Evolutionary conservation across 1,284 basidiomycete species (phyloP).

Genomic region (Lignosus rhinocerotis): DNA sequence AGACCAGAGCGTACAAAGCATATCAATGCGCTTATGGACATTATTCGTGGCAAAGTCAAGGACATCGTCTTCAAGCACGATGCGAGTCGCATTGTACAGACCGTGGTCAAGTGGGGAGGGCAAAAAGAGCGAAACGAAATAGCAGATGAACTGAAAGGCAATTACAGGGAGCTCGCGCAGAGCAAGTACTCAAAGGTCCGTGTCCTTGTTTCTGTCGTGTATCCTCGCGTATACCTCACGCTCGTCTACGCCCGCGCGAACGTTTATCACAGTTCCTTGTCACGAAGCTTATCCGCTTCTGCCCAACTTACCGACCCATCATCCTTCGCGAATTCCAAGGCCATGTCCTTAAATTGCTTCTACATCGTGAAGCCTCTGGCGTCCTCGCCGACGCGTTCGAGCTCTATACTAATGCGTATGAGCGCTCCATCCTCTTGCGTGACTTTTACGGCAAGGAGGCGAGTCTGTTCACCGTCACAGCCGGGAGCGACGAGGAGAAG

Average conservation of each 20-base stretch:
- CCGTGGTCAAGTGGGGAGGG: constrained; percentile 81
- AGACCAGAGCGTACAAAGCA: constrained; percentile 75
- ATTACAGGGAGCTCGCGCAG: constrained; percentile 75
- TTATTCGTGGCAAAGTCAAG: constrained; percentile 76
- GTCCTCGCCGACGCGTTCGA: constrained; percentile 88
- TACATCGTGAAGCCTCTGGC: constrained; percentile 80
- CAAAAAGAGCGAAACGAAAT: constrained; percentile 78
- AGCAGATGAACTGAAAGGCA: constrained; percentile 79
- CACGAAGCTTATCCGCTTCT: constrained; percentile 79
- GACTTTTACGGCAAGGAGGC: constrained; percentile 91
- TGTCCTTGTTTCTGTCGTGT: background rate
- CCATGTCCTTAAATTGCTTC: constrained; percentile 70
- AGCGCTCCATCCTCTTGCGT: constrained; percentile 74
- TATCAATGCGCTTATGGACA: constrained; percentile 68
- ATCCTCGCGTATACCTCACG: background rate
- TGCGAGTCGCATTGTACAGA: constrained; percentile 86
- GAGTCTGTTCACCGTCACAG: constrained; percentile 62
- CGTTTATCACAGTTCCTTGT: constrained; percentile 73
- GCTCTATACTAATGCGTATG: constrained; percentile 80
- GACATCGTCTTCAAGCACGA: constrained; percentile 90
- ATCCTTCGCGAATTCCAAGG: constrained; percentile 80
- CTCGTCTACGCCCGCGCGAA: background rate
- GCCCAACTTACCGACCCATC: constrained; percentile 67
- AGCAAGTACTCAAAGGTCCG: constrained; percentile 86
- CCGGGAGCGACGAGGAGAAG: constrained; percentile 59